These are phyloP conservation scores for Pulicaria dysenterica DNA, from an alignment of 129 eudicot genomes.

Conservation along the genomic window DNA sequence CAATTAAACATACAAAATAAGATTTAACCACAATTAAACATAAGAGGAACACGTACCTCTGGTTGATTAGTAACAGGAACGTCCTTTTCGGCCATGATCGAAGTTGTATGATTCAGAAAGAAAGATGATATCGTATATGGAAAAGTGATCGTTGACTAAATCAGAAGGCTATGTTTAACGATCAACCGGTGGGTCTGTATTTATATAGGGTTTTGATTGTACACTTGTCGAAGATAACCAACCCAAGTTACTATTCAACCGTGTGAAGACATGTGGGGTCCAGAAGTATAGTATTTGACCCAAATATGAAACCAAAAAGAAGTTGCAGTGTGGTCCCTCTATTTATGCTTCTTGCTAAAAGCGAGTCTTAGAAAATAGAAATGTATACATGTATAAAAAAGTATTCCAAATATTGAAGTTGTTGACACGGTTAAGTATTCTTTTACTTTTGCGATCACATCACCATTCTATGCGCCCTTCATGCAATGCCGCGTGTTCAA, in stretches of 20 bases:
- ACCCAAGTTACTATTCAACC: not conserved
- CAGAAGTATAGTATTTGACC: slow-evolving; percentile 1
- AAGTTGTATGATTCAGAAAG: not conserved
- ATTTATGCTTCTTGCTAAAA: not conserved
- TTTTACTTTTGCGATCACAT: too few species aligned
- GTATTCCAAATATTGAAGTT: too few species aligned
- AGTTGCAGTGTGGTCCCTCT: not conserved
- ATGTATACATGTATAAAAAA: not conserved
- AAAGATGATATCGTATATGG: not conserved
- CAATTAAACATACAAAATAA: not conserved
- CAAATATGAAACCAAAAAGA: not conserved
- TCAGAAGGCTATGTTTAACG: not conserved
- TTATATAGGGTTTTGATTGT: not conserved
- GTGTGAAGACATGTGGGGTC: slow-evolving; percentile 10
- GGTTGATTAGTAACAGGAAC: slow-evolving; percentile 25
- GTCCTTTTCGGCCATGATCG: slow-evolving; percentile 33
- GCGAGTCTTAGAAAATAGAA: too few species aligned
- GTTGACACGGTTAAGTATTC: too few species aligned
- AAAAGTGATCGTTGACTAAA: slow-evolving; percentile 6
- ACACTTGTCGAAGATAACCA: not conserved
- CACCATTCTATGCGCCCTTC: too few species aligned
- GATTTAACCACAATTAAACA: slow-evolving; percentile 8
- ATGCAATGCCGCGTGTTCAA: too few species aligned
- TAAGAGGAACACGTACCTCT: slow-evolving; percentile 25
- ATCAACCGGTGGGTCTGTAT: slow-evolving; percentile 5